A percentile compares a stretch with the other conserved stretches of the same genome.
Conservation (phyloP, 2,329 filamentous ascomycete species). For the Calonectria pauciramosa region DNA sequence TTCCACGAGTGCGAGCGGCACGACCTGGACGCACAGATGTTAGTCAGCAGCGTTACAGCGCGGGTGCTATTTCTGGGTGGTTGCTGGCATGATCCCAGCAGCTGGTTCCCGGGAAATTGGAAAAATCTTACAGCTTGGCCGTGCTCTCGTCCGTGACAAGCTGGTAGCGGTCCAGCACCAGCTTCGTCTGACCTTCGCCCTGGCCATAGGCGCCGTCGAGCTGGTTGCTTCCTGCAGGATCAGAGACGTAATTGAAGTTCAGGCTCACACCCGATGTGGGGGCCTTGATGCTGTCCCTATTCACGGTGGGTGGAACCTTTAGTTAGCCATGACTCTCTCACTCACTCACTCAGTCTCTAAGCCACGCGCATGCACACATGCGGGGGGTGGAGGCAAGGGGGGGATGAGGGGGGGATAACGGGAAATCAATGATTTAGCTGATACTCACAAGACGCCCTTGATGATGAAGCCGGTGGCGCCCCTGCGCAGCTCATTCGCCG, state of each 20-base stretch:
- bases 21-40: not conserved
- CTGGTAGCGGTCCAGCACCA: constrained; percentile 7
- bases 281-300: constrained; percentile 11
- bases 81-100: not conserved
- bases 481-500: constrained; percentile 18
- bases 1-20: constrained; percentile 26
- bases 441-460: constrained; percentile 10
- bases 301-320: not conserved
- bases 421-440: too few species aligned
- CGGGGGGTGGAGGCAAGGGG: too few species aligned
- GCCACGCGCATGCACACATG: not conserved
- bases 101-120: not conserved
- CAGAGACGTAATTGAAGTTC: constrained; percentile 17
- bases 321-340: not conserved
- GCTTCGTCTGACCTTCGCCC: not conserved
- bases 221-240: constrained; percentile 20
- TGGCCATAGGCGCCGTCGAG: not conserved
- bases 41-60: not conserved
- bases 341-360: too few species aligned
- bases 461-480: constrained; percentile 18
- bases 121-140: constrained; percentile 2
- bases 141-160: constrained; percentile 24
- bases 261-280: not conserved
- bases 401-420: too few species aligned
- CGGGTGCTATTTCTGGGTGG: not conserved